Percentiles rank a stretch among this genome's conserved stretches.
Evolutionary conservation across 1,139 yeast genomes (phyloP).

Genomic region (Geotrichum phurueaensis): DNA sequence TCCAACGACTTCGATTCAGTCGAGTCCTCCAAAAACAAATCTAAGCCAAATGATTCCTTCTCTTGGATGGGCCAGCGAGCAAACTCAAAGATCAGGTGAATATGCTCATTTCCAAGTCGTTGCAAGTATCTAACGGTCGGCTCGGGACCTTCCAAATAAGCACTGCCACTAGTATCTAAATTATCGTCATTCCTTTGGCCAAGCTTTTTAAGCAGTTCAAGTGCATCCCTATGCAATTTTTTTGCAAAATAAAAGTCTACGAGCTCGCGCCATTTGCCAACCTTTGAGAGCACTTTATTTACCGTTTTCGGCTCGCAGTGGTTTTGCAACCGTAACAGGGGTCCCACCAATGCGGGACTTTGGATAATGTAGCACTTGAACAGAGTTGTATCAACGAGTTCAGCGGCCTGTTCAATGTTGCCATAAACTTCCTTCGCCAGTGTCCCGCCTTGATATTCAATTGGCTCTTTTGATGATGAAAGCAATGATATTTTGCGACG

Average conservation of each 20-base stretch:
- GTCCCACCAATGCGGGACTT: constrained; percentile 71
- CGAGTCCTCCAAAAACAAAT: constrained; percentile 63
- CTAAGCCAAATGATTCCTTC: constrained; percentile 40
- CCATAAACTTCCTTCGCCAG: constrained; percentile 9
- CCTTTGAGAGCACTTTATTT: constrained; percentile 47
- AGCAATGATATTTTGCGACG: constrained; percentile 39
- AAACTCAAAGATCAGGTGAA: constrained; percentile 55
- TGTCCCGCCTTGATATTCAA: not conserved
- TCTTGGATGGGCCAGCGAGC: constrained; percentile 50
- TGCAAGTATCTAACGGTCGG: constrained; percentile 63
- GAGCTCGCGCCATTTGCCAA: constrained; percentile 57
- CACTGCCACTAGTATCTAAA: not conserved
- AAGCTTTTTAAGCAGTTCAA: constrained; percentile 47
- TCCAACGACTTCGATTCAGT: constrained; percentile 59
- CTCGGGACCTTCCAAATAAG: constrained; percentile 37
- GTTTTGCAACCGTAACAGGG: constrained; percentile 71
- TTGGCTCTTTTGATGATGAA: not conserved
- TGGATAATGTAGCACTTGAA: constrained; percentile 66
- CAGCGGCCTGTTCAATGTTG: constrained; percentile 30
- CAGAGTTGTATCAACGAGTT: constrained; percentile 68
- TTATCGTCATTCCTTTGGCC: constrained; percentile 19
- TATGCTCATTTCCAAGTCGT: constrained; percentile 46
- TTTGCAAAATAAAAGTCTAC: constrained; percentile 73
- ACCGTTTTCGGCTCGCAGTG: constrained; percentile 65
- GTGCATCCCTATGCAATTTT: constrained; percentile 61